These are phyloP conservation scores for Miscanthus sacchariflorus DNA, from an alignment of 202 grass and related monocot species.

Conservation along the genomic window DNA sequence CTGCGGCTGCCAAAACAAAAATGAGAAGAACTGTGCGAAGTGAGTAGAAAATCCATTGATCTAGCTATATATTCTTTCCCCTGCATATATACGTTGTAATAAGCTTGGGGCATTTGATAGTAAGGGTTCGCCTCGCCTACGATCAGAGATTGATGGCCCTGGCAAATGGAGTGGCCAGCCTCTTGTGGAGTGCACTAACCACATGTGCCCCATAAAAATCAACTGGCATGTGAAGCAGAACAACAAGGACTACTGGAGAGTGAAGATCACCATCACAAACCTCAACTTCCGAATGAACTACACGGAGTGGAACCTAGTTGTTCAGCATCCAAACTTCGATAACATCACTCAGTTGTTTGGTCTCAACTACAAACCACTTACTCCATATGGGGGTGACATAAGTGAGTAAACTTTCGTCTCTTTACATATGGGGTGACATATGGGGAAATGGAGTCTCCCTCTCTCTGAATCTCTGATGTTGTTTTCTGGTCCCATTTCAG, in stretches of 20 bases:
- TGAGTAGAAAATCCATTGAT: constrained; percentile 44
- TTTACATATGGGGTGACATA: neutral
- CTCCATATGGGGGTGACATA: constrained; percentile 73
- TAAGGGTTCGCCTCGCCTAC: constrained; percentile 80
- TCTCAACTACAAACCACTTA: constrained; percentile 91
- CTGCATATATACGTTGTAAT: neutral
- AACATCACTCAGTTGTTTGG: constrained; percentile 85
- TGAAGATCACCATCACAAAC: constrained; percentile 90
- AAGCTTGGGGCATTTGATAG: constrained; percentile 51
- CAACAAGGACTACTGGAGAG: constrained; percentile 96
- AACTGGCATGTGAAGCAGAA: constrained; percentile 97
- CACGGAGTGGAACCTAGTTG: constrained; percentile 89
- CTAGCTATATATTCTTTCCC: neutral
- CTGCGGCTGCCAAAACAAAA: constrained; percentile 78
- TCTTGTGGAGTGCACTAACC: constrained; percentile 93
- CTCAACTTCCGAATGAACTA: constrained; percentile 99
- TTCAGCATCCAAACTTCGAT: constrained; percentile 86
- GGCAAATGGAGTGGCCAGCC: constrained; percentile 63
- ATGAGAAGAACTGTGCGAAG: constrained; percentile 75
- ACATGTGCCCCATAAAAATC: constrained; percentile 96
- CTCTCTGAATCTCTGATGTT: neutral
- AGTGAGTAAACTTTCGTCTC: constrained; percentile 59
- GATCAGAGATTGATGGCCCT: constrained; percentile 65
- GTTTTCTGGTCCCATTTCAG: constrained; percentile 48
- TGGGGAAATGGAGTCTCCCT: neutral